These are phyloP conservation scores for Fusarium sp. DNA, from an alignment of 2,329 filamentous ascomycete species.

Conservation along the genomic window DNA sequence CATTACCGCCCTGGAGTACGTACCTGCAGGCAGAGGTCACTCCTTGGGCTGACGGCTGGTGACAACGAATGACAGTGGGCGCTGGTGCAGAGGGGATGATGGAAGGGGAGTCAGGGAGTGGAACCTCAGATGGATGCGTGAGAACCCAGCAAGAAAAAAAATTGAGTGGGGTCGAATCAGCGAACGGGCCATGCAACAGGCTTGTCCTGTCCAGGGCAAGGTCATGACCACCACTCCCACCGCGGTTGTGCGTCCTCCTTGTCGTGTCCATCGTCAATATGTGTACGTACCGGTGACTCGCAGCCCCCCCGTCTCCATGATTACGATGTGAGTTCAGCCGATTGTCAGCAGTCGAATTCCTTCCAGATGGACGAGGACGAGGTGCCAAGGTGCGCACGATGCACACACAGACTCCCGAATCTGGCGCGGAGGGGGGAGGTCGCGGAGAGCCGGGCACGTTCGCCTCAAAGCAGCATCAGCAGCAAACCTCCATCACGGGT, in stretches of 20 bases:
- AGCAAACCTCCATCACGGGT: neutral
- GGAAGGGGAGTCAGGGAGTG: constrained; percentile 20
- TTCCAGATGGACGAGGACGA: neutral
- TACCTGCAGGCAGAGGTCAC: constrained; percentile 21
- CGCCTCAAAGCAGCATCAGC: neutral
- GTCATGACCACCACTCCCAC: constrained; percentile 34
- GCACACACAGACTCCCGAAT: neutral
- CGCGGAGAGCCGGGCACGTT: neutral
- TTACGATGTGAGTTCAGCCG: neutral
- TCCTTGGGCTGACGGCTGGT: constrained; percentile 2
- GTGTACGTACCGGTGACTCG: constrained; percentile 12
- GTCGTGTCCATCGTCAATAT: neutral
- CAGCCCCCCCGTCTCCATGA: constrained; percentile 1
- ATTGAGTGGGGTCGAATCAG: constrained; percentile 25
- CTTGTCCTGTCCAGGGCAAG: constrained; percentile 12
- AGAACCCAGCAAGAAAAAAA: constrained; percentile 28
- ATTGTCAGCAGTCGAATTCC: constrained; percentile 7
- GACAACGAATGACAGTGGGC: constrained; percentile 29
- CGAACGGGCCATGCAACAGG: constrained; percentile 24
- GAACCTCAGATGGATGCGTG: constrained; percentile 22
- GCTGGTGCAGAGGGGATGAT: constrained; percentile 3
- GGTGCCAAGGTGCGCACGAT: neutral
- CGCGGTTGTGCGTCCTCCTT: constrained; percentile 29
- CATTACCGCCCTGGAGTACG: constrained; percentile 16
- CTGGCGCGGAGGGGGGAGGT: neutral